A percentile compares a stretch with the other conserved stretches of the same genome.
These are phyloP conservation scores for Parasitella parasitica DNA, from an alignment of 371 early-diverging fungal species.

Conservation along the genomic window DNA sequence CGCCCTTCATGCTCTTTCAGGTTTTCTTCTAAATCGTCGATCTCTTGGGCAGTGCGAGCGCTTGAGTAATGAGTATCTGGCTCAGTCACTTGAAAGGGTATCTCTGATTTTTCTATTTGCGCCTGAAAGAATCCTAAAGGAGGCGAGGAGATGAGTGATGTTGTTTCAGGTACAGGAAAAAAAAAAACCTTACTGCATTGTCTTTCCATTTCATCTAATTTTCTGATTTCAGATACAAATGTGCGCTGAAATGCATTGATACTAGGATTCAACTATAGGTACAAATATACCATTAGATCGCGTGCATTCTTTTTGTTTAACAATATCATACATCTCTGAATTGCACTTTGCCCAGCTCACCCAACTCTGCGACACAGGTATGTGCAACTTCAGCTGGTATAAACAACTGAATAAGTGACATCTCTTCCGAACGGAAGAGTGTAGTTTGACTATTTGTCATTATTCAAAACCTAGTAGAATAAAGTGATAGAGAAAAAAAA, in stretches of 20 bases:
- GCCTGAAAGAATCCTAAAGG: slow-evolving; percentile 72
- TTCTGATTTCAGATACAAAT: slow-evolving; percentile 90
- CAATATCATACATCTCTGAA: slow-evolving; percentile 82
- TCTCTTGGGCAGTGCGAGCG: slow-evolving; percentile 83
- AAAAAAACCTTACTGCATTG: slow-evolving; percentile 72
- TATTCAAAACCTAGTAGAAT: not conserved
- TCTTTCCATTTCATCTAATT: slow-evolving; percentile 93
- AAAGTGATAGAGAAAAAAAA: not conserved
- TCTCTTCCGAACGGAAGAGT: slow-evolving; percentile 95
- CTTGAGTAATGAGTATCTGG: slow-evolving; percentile 54
- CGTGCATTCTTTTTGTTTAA: no score
- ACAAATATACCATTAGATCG: not conserved
- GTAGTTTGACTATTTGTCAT: slow-evolving; percentile 48
- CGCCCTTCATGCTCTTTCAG: slow-evolving; percentile 79
- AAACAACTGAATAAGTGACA: slow-evolving; percentile 96
- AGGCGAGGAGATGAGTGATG: not conserved
- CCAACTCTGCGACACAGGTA: slow-evolving; percentile 91
- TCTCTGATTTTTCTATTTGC: slow-evolving; percentile 82
- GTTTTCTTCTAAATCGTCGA: slow-evolving; percentile 90
- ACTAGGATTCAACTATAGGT: slow-evolving; percentile 80
- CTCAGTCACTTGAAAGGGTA: slow-evolving; percentile 55
- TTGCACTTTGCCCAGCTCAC: slow-evolving; percentile 92
- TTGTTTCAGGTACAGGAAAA: not conserved
- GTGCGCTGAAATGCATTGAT: slow-evolving; percentile 96
- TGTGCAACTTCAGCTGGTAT: slow-evolving; percentile 95